A percentile compares a stretch with the other conserved stretches of the same genome.
Evolutionary conservation across 192 early-diverging fungal genomes (phyloP).

Genomic region (Coemansia sp.): DNA sequence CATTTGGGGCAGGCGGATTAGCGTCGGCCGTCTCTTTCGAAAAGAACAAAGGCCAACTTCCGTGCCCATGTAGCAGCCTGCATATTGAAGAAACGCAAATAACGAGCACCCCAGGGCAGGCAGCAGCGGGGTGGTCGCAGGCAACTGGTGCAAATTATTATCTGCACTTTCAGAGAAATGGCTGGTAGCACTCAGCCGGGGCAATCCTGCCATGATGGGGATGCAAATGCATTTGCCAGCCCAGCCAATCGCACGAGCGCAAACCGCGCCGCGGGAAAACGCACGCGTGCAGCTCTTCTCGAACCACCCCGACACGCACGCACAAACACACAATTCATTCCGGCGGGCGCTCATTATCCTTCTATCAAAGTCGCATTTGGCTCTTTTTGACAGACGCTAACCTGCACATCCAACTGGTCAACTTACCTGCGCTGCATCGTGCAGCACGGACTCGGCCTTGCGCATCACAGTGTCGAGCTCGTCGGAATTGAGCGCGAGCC

Average conservation of each 20-base stretch:
- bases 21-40: not conserved
- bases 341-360: not conserved
- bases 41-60: not conserved
- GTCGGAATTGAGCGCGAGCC: conserved; percentile 41
- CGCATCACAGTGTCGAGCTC: conserved; percentile 48
- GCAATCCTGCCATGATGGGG: conserved; percentile 15
- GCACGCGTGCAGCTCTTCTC: conserved; percentile 19
- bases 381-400: not conserved
- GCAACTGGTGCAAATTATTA: conserved; percentile 5
- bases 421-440: conserved; percentile 39
- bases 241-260: conserved; percentile 26
- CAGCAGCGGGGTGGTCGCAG: not conserved
- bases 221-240: conserved; percentile 8
- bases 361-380: not conserved
- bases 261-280: conserved; percentile 41
- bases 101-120: not conserved
- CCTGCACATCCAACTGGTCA: conserved; percentile 4
- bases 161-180: conserved; percentile 9
- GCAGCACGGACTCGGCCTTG: conserved; percentile 42
- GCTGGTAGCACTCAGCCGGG: conserved; percentile 6
- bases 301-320: conserved; percentile 3
- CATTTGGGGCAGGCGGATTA: not conserved
- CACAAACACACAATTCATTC: not conserved
- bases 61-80: not conserved
- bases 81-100: conserved; percentile 1